Base-by-base conservation (phyloP, 257 asterid species). In the Nyctanthes arbortristis region DNA sequence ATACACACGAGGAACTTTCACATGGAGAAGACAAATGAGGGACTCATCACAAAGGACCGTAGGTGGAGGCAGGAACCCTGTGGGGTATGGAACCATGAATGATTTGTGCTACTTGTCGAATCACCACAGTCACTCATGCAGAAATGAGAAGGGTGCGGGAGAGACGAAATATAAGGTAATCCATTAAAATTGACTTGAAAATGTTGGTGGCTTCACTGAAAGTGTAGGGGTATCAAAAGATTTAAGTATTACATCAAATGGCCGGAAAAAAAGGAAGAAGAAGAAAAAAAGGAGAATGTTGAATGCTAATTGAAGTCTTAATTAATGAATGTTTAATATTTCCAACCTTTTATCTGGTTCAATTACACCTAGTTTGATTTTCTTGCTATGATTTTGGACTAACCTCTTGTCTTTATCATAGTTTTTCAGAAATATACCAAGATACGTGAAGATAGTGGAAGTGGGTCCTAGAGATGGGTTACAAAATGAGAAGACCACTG, bases 391-490 rank as follows among this genome's bases (percentile, higher is more conserved):
- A 55, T 18, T 47, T 65, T 60, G 63, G 60, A 68, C 54, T 57
- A 43, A 28, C 74, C 57, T 65, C 61, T n/a, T 57, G 69, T 49
- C 75, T 71, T 66, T 73, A 73, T 65, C 34, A 75, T 77, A 90
- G 98, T 75, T 90, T 61, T 81, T 87, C 76, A 84, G 76, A 78
- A 89, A 78, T 67, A 63, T 93, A 29, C 97, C 97, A 20, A 85
- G 77, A 67, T 79, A 76, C 57, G 97, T 93, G 78, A 91, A 93
- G 89, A 87, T 93, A 66, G 97, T 93, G 25, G 98, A 91, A 83
- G 97, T 91, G 65, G 96, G 98, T 72, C 96, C 99, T 28, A 83
- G 99, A 80, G 99, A 93, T 68, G 99, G 99, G 58, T 75, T 93
- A 49, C 97, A 93, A 71, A 91, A 93, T 59, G 96, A 93, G 85